phyloP scores from a whole-genome alignment of 1,284 basidiomycete genomes.

The Meripilus lineatus region DNA sequence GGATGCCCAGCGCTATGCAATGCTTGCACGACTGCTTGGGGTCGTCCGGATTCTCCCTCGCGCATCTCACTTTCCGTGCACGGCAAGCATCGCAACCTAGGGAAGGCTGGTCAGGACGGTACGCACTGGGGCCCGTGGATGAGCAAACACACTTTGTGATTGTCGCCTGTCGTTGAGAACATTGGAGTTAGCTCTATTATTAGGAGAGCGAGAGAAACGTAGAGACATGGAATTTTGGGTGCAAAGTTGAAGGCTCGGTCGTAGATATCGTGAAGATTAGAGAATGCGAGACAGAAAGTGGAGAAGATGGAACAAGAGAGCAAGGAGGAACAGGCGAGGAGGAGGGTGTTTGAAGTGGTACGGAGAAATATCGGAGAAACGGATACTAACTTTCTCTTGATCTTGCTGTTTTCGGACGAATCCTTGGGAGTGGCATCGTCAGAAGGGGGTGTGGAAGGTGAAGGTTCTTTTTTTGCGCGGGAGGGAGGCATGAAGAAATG shows the following conservation, averaged over 20 bases:
- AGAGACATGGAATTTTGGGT: conserved; percentile 13
- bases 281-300: conserved; percentile 2
- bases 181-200: conserved; percentile 20
- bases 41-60: conserved; percentile 72
- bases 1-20: conserved; percentile 75
- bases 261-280: neutral
- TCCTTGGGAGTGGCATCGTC: conserved; percentile 52
- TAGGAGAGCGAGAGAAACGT: conserved; percentile 17
- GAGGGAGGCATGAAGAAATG: conserved; percentile 53
- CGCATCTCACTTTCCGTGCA: conserved; percentile 78
- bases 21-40: conserved; percentile 76
- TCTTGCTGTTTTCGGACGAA: conserved; percentile 56
- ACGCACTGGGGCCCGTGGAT: conserved; percentile 9
- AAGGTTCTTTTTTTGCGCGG: conserved; percentile 60
- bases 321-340: conserved; percentile 16
- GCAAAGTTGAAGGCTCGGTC: neutral
- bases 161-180: conserved; percentile 54
- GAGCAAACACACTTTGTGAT: conserved; percentile 59
- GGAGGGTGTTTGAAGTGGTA: conserved; percentile 20
- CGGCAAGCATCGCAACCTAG: conserved; percentile 80
- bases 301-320: conserved; percentile 18
- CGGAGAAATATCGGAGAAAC: conserved; percentile 37
- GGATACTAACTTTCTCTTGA: conserved; percentile 68
- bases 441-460: conserved; percentile 56
- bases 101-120: conserved; percentile 14